phyloP scores from a whole-genome alignment of 2,329 filamentous ascomycete species.

The Akanthomyces lecanii region DNA sequence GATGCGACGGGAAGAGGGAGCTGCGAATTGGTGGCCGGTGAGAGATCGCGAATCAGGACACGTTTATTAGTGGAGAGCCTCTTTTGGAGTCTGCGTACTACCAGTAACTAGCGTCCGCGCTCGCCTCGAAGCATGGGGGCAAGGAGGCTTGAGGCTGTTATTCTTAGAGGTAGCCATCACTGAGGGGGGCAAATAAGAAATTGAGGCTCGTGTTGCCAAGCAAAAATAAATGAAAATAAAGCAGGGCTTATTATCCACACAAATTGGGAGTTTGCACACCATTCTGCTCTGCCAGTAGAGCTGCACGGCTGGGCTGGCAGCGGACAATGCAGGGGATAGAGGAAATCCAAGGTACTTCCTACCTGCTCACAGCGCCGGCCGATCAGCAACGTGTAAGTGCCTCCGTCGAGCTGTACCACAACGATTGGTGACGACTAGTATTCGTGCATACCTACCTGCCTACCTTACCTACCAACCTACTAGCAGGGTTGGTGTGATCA shows the following conservation, averaged over 20 bases:
- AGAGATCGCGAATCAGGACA: slow-evolving; percentile 13
- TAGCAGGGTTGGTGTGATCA: not conserved
- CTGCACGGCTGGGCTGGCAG: no score
- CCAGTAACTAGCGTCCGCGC: no score
- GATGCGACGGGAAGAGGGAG: slow-evolving; percentile 14
- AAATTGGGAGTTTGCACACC: no score
- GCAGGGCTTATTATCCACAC: no score
- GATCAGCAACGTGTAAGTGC: not conserved
- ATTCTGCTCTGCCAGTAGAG: no score
- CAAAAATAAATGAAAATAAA: no score
- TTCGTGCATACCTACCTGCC: no score
- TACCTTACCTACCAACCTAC: no score
- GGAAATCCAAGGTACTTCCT: not conserved
- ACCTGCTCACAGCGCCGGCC: not conserved
- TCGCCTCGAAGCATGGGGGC: no score
- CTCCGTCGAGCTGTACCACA: not conserved
- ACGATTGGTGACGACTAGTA: not conserved
- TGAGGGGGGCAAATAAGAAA: not conserved
- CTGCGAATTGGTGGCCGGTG: not conserved
- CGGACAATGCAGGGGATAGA: no score
- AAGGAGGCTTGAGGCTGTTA: not conserved
- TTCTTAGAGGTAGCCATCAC: no score
- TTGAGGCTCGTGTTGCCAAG: no score
- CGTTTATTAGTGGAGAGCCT: slow-evolving; percentile 12
- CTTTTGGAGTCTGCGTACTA: not conserved